Conservation (phyloP, 2,329 filamentous ascomycete species). For the Curvularia sp. region DNA sequence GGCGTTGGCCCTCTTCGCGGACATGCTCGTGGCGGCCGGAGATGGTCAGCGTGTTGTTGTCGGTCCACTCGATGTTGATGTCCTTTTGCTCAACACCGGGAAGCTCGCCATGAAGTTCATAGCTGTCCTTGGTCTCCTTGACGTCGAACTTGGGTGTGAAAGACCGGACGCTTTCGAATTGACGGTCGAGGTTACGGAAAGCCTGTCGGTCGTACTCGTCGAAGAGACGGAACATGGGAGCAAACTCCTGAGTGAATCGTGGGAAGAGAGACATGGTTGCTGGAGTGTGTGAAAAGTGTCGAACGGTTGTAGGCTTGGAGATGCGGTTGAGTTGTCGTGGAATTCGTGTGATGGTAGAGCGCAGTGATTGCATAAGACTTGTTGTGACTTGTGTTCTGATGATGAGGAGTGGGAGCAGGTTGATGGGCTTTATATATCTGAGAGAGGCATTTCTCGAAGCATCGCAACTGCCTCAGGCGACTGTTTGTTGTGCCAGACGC, state of each 20-base stretch:
- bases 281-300: constrained; percentile 32
- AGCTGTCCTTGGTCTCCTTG: constrained; percentile 70
- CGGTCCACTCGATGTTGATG: constrained; percentile 79
- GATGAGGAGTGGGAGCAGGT: constrained; percentile 22
- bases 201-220: constrained; percentile 55
- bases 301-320: constrained; percentile 34
- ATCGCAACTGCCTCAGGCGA: constrained; percentile 22
- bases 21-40: constrained; percentile 72
- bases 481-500: constrained; percentile 14
- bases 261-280: constrained; percentile 53
- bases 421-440: constrained; percentile 40
- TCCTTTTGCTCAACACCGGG: constrained; percentile 77
- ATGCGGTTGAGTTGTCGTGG: constrained; percentile 43
- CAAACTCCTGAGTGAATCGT: constrained; percentile 51
- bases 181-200: constrained; percentile 36
- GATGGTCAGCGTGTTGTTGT: constrained; percentile 74
- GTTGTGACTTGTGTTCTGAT: constrained; percentile 40
- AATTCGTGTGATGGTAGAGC: constrained; percentile 41
- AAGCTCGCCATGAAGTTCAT: constrained; percentile 82
- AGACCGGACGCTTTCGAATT: constrained; percentile 52
- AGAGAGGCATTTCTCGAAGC: constrained; percentile 36
- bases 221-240: constrained; percentile 56
- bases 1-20: constrained; percentile 63
- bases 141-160: constrained; percentile 83
- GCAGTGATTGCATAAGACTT: constrained; percentile 48